phyloP scores from a whole-genome alignment of 192 early-diverging fungal genomes.

The Entomortierella chlamydospora region DNA sequence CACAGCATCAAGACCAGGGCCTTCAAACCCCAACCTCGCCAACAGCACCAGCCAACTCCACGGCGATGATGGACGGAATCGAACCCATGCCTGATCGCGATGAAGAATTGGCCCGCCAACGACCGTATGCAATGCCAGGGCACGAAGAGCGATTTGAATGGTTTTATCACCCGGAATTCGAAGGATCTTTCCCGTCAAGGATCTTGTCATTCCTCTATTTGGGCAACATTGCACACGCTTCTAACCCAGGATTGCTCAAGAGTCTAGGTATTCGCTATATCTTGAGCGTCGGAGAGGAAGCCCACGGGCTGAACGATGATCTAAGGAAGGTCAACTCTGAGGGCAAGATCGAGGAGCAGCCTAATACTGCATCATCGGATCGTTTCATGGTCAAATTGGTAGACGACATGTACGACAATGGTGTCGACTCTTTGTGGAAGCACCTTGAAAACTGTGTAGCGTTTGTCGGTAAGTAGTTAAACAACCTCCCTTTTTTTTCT shows the following conservation, averaged over 20 bases:
- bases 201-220: constrained; percentile 70
- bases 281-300: constrained; percentile 69
- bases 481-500: neutral
- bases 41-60: neutral
- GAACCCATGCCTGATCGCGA: constrained; percentile 10
- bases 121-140: constrained; percentile 12
- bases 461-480: constrained; percentile 62
- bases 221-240: constrained; percentile 71
- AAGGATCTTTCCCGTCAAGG: constrained; percentile 70
- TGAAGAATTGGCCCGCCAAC: neutral
- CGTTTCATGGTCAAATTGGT: constrained; percentile 60
- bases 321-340: too few species aligned
- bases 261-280: constrained; percentile 66
- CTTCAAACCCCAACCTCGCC: neutral
- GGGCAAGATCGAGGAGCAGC: neutral
- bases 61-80: constrained; percentile 31
- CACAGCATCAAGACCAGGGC: neutral
- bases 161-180: constrained; percentile 67
- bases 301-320: constrained; percentile 44
- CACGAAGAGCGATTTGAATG: constrained; percentile 50
- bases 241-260: constrained; percentile 67
- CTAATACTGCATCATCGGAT: neutral
- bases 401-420: constrained; percentile 71
- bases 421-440: constrained; percentile 65
- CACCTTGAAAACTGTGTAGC: constrained; percentile 60